Evolutionary conservation across 768 basidiomycete species (phyloP).

Genomic region (Trametes gibbosa): DNA sequence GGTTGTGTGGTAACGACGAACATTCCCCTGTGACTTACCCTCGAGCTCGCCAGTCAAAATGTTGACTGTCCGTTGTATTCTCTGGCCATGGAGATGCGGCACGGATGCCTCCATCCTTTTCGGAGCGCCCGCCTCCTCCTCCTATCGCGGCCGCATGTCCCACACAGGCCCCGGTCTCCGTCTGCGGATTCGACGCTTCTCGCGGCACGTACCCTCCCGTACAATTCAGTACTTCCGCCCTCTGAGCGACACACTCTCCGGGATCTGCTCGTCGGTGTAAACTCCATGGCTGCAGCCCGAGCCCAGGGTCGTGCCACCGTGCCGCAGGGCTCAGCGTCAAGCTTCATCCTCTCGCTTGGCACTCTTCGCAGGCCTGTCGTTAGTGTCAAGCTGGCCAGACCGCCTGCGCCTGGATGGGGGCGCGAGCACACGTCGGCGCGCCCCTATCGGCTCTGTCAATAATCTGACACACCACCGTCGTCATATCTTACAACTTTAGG

Average conservation of each 20-base stretch:
- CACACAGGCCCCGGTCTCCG: background rate
- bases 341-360: too few species aligned
- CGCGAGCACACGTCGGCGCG: background rate
- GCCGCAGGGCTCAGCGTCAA: too few species aligned
- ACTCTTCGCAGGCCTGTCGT: background rate
- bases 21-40: background rate
- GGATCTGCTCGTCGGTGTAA: background rate
- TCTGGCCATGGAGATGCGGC: background rate
- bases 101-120: constrained; percentile 1
- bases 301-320: background rate
- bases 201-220: background rate
- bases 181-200: background rate
- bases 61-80: background rate
- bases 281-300: background rate
- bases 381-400: background rate
- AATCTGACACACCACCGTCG: background rate
- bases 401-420: background rate
- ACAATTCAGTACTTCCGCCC: background rate
- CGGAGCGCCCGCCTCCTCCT: constrained; percentile 6
- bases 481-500: background rate
- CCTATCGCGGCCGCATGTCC: background rate
- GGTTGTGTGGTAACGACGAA: background rate
- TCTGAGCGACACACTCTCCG: background rate
- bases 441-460: background rate
- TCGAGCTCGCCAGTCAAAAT: background rate